Evolutionary conservation across 257 asterid genomes (phyloP), one percentile per base, ranked within the genome.

Genomic region (Solanum infundibuliforme): DNA sequence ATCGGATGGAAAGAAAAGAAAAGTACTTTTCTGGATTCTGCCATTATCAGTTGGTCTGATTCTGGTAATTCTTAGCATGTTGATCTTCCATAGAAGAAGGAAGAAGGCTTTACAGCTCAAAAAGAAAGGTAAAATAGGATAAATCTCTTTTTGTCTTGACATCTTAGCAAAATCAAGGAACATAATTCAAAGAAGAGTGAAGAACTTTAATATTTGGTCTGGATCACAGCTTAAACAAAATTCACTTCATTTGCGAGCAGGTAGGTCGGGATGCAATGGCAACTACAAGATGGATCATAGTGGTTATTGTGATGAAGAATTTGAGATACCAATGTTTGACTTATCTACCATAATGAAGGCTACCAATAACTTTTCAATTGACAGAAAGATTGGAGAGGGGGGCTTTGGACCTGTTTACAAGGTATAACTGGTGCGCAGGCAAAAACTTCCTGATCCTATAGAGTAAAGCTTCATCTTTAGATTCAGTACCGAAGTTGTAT

Each of bases 391-490:
- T 71, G 96, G 95, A 66, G 89, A 92, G 88, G 96, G 96, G 87
- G 95, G 96, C 79, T 94, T 86, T 86, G 96, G 95, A 72, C 93
- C 93, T 36, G 95, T 93, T 88, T 93, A 92, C 83, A 92, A 91
- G 96, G 96, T 92, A 88, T 66, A 83, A 13, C 73, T 66, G 73
- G 73, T 48, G 60, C 8, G 0, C 60, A 48, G 60, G 60, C 23
- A 48, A 48, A 48, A 48, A 48, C 60, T 48, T 48, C 23, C 8
- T 14, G 60, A 48, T 48, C 23, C 60, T 48, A 48, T 48, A 48
- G 23, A 48, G 23, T 48, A 48, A 48, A 14, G 23, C 0, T 48
- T 48, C 8, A 48, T 48, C 23, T 48, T 48, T 48, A 48, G 60
- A 48, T 16, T 48, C 20, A 13, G 58, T 46, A 46, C 0, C 0